Percentiles rank a stretch among this genome's conserved stretches.
phyloP scores from a whole-genome alignment of 306 rosid species.

The Argentina anserina region DNA sequence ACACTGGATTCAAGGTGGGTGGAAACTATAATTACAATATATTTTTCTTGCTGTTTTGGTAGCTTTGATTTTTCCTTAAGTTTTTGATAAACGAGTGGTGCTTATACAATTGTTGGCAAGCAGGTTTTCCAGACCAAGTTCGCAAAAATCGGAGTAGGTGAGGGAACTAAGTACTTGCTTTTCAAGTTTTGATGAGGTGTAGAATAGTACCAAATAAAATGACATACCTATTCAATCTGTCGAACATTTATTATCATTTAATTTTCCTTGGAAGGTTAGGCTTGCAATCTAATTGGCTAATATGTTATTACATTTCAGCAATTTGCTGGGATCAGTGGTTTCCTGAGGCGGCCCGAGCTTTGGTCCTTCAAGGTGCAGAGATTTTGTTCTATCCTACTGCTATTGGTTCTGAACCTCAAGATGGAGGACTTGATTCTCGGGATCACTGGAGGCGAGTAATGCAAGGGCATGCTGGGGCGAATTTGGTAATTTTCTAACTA shows the following conservation, averaged over 20 bases:
- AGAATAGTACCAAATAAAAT: background rate
- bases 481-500: slow-evolving; percentile 53
- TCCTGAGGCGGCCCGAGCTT: slow-evolving; percentile 93
- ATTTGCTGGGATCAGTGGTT: slow-evolving; percentile 99
- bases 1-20: slow-evolving; percentile 93
- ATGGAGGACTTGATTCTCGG: slow-evolving; percentile 70
- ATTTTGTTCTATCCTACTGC: slow-evolving; percentile 94
- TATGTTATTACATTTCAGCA: slow-evolving; percentile 46
- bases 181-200: background rate
- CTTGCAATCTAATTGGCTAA: slow-evolving; percentile 16
- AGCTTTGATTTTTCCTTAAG: slow-evolving; percentile 10
- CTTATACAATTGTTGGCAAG: slow-evolving; percentile 27
- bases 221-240: slow-evolving; percentile 3
- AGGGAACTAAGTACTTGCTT: slow-evolving; percentile 30
- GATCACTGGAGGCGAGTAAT: slow-evolving; percentile 94
- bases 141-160: slow-evolving; percentile 91
- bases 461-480: slow-evolving; percentile 99
- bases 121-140: slow-evolving; percentile 91
- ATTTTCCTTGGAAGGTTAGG: slow-evolving; percentile 9
- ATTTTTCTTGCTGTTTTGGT: slow-evolving; percentile 9
- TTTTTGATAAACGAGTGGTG: slow-evolving; percentile 6
- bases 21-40: slow-evolving; percentile 13
- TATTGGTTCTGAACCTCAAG: slow-evolving; percentile 96
- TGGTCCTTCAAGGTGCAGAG: slow-evolving; percentile 98
- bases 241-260: slow-evolving; percentile 7